Evolutionary conservation across 1,284 basidiomycete genomes (phyloP), one percentile per base, ranked within the genome.

Genomic region (Heterobasidion occidentale): DNA sequence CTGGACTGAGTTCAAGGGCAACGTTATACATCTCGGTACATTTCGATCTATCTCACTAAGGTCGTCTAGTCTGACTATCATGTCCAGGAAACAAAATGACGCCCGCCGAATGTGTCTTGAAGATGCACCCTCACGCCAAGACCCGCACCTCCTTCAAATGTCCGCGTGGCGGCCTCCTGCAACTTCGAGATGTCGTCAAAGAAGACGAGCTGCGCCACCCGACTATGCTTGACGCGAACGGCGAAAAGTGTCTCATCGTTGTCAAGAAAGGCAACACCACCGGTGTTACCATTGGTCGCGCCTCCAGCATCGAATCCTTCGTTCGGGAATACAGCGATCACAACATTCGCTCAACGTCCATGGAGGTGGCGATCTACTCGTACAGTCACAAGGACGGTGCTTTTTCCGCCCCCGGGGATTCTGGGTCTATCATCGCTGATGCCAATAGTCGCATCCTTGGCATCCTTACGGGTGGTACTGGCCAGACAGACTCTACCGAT

Each of bases 1-100:
- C 46, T 64, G 57, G 64, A 19, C n/a, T 3, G 60, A 52, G 14
- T 71, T 72, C 57, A 55, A 59, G 36, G 74, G 74, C 6, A 76
- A 74, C 59, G 60, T 66, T 59, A 56, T 74, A 20, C 70, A 62
- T 55, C 58, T 69, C 58, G 69, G 67, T 64, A 61, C 55, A 62
- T 65, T 55, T 58, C 59, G 27, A 27, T 27, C 27, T 27, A 27
- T 27, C 27, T 27, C 4, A 27, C 27, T 6, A 27, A 27, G 27
- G 27, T 27, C 6, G 4, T 27, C 27, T 27, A 27, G 27, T 27
- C 27, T 27, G 27, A 27, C 27, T 27, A 27, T 27, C 27, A 27
- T 27, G 27, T 27, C 27, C 45, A 54, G 53, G 53, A 17, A 45
- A 1, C n/a, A 54, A 47, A 8, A 12, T 35, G 17, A 11, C 27